phyloP scores from a whole-genome alignment of 257 asterid genomes.

The Paraleonurus japonicus region DNA sequence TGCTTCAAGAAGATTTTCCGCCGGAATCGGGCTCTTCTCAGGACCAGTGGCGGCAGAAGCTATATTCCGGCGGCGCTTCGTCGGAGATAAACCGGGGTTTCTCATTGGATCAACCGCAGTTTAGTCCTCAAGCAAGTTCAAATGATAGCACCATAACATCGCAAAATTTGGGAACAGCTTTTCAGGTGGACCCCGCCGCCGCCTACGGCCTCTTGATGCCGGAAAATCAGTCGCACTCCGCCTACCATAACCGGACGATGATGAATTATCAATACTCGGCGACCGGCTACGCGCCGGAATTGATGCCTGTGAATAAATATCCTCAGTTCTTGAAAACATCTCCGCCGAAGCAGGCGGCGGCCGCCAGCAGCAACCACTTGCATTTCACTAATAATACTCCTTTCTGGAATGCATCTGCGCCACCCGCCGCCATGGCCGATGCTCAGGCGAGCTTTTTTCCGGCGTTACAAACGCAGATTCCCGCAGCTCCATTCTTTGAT shows the following conservation, averaged over 20 bases:
- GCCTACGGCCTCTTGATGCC: constrained; percentile 49
- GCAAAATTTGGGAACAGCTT: constrained; percentile 36
- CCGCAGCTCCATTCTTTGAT: constrained; percentile 47
- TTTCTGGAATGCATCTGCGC: constrained; percentile 68
- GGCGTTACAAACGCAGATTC: constrained; percentile 42
- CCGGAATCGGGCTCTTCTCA: constrained; percentile 43
- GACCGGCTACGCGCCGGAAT: constrained; percentile 28
- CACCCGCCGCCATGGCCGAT: constrained; percentile 35
- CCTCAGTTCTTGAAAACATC: constrained; percentile 53
- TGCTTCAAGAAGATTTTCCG: constrained; percentile 59
- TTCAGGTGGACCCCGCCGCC: constrained; percentile 51
- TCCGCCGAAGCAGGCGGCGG: constrained; percentile 46
- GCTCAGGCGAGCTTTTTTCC: constrained; percentile 57
- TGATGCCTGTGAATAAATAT: constrained; percentile 45
- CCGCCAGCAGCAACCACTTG: constrained; percentile 40
- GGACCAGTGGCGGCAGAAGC: constrained; percentile 55
- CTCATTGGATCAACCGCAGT: constrained; percentile 45
- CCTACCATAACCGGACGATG: constrained; percentile 27
- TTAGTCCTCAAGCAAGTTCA: constrained; percentile 43
- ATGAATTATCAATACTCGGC: constrained; percentile 38
- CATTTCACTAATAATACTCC: constrained; percentile 74
- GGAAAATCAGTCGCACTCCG: constrained; percentile 37
- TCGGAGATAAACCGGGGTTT: constrained; percentile 41
- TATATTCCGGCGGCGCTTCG: constrained; percentile 39
- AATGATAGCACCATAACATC: constrained; percentile 44